Base-by-base conservation (phyloP, 148 eudicot genomes). In the Diospyros lotus region DNA sequence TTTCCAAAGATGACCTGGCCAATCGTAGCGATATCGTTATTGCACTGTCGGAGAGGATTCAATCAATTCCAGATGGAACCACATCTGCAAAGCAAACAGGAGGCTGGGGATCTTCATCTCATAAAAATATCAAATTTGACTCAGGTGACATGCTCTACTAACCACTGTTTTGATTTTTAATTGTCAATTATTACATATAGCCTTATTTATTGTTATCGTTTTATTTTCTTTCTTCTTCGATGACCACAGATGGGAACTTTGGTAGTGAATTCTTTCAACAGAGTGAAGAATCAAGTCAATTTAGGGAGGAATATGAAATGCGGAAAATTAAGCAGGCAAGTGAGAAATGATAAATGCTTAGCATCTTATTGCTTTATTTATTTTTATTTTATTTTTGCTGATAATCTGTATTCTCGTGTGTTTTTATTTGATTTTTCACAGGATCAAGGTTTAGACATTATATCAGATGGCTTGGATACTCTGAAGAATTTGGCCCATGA, bases 361-460 rank as follows among this genome's bases (percentile, higher is more conserved):
- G 38, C 46, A 17, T 0, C 50, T 63, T 51, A 13, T 2, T 64
- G 39, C 51, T 39, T 66, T 39, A 10, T 0, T 12, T 69, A 28
- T 28, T 28, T 28, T 28, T 28, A 28, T 28, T 28, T 28, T 18
- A 13, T 17, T 54, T 62, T 64, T 67, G 11, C 73, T 56, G 15
- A 1, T 38, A 4, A n/a, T 5, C 45, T 28, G 51, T 54, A 69
- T 59, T 58, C 54, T 65, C 58, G 8, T 62, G 1, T 44, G 38
- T 4, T 54, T 78, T 45, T 40, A 44, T 51, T 77, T 70, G 58
- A 77, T 78, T 74, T 42, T 63, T 48, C 72, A 28, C 76, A 94
- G 97, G 98, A 94, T 71, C 90, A 94, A 94, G 98, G 98, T 46
- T 55, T 94, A 78, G 97, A 92, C 59, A 68, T 92, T 78, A 92